Base-by-base conservation (phyloP, 2,329 filamentous ascomycete species). In the Colletotrichum musae region DNA sequence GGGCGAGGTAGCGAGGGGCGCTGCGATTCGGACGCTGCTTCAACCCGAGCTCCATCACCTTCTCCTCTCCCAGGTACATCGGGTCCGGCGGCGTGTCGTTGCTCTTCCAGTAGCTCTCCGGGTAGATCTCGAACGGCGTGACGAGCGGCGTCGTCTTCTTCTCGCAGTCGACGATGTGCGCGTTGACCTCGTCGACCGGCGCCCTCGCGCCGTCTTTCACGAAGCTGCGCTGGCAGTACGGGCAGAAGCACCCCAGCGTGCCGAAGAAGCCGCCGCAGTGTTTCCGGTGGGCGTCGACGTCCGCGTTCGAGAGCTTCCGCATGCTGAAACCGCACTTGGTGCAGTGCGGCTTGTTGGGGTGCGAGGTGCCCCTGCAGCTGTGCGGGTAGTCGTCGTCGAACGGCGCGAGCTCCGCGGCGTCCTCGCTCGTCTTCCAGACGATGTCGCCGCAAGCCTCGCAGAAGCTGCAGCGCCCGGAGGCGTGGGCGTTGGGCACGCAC, bases 401-500 rank as follows among this genome's bases (percentile, higher is more conserved):
- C 5, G 61, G 61, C 6, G 61, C 66, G 16, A 68, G 57, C 18
- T 60, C 39, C 4, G 48, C 41, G 5, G 67, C 64, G 12, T 62
- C 65, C 28, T 70, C 28, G 21, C 48, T 59, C 2, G 58, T 68
- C 28, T 70, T 64, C 64, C 69, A 73, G n/a, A 54, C 53, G 3
- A 32, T 16, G 26, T 64, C 45, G 32, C 73, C 73, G 52, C 73
- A 75, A 4, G 6, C 45, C 32, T 60, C 48, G 69, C 73, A 75
- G 50, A 72, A 75, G 24, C 52, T 64, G 18, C 56, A 62, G 6
- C 59, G 15, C 4, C 72, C 71, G 4, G 60, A 67, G 4, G 39
- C 59, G 28, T 68, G 56, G 13, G 72, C 73, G 2, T 66, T 64
- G 5, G 74, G 73, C 5, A 72, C 70, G 18, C 74, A 75, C 15